Conservation (phyloP, 768 basidiomycete genomes). For the Tulasnella sp. region DNA sequence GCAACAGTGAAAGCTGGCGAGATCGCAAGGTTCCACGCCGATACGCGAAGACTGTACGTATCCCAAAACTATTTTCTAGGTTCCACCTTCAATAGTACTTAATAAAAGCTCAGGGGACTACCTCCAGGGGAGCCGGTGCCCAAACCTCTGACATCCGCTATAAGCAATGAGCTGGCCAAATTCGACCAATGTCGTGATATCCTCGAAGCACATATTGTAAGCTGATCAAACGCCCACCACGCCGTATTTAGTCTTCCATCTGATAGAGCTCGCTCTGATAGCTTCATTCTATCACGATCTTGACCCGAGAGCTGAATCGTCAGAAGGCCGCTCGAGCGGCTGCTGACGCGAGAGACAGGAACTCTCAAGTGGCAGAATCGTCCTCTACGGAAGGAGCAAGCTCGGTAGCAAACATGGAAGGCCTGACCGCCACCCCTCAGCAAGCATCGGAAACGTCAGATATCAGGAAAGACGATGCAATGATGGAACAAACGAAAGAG, state of each 20-base stretch:
- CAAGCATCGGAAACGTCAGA: background rate
- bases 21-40: conserved; percentile 57
- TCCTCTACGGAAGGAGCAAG: conserved; percentile 10
- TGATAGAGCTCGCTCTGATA: conserved; percentile 24
- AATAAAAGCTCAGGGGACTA: conserved; percentile 37
- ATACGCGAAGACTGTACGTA: conserved; percentile 52
- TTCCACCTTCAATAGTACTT: background rate
- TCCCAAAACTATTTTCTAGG: background rate
- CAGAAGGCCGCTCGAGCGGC: conserved; percentile 35
- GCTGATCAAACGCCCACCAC: background rate
- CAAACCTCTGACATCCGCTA: conserved; percentile 50
- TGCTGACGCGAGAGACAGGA: conserved; percentile 14
- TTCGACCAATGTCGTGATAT: conserved; percentile 73
- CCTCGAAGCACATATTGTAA: conserved; percentile 58
- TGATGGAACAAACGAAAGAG: background rate
- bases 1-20: conserved; percentile 61
- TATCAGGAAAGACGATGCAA: background rate
- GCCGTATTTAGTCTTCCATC: background rate
- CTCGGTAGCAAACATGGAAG: conserved; percentile 2
- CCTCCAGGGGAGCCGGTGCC: conserved; percentile 44
- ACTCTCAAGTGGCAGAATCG: conserved; percentile 18
- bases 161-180: conserved; percentile 64
- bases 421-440: background rate
- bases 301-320: conserved; percentile 56
- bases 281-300: conserved; percentile 59